These are phyloP conservation scores for Coccinonectria pachysandricola DNA, from an alignment of 2,329 filamentous ascomycete genomes.

Conservation along the genomic window DNA sequence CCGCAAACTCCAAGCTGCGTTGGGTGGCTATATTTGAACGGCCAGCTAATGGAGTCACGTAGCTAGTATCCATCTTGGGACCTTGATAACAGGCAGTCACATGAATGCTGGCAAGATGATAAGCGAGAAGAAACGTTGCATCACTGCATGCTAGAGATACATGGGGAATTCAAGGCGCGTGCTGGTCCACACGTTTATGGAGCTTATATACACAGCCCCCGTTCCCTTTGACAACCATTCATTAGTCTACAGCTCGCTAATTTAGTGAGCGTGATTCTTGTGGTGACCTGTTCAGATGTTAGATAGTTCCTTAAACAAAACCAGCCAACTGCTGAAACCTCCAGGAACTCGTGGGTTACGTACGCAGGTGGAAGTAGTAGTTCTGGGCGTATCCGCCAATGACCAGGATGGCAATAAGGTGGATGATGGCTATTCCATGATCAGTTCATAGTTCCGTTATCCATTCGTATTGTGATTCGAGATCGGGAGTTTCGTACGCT, in stretches of 20 bases:
- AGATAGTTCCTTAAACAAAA: too few relatives aligned
- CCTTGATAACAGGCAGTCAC: background rate
- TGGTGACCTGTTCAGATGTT: slow-evolving; percentile 67
- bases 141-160: slow-evolving; percentile 22
- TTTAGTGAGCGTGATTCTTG: slow-evolving; percentile 99
- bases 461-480: slow-evolving; percentile 14
- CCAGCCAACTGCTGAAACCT: background rate
- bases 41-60: too few relatives aligned
- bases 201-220: slow-evolving; percentile 33
- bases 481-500: slow-evolving; percentile 53
- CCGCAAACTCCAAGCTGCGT: too few relatives aligned
- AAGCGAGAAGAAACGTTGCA: slow-evolving; percentile 13
- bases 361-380: slow-evolving; percentile 99
- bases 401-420: slow-evolving; percentile 70
- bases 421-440: slow-evolving; percentile 62
- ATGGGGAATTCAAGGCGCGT: slow-evolving; percentile 27
- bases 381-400: slow-evolving; percentile 88
- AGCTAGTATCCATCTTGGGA: too few relatives aligned
- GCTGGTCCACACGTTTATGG: slow-evolving; percentile 26
- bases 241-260: slow-evolving; percentile 9
- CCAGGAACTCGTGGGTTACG: slow-evolving; percentile 28
- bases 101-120: background rate
- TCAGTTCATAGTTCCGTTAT: slow-evolving; percentile 7
- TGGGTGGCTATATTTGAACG: too few relatives aligned
- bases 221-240: slow-evolving; percentile 15